Evolutionary conservation across 305 asterid species (phyloP).

Genomic region (Salvia sclarea): DNA sequence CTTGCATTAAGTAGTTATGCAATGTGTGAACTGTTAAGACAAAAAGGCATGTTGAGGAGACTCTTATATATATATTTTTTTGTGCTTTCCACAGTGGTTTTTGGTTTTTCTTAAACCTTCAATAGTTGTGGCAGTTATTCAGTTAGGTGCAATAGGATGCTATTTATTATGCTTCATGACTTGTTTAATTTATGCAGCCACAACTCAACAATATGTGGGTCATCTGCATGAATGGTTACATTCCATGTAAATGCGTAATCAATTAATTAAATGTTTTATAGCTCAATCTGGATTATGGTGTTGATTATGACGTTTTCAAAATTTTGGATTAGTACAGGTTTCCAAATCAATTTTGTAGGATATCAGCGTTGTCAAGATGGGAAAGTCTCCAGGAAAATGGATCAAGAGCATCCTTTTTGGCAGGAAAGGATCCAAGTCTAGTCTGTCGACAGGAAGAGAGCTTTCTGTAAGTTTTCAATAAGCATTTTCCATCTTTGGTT

Average conservation of each 20-base stretch:
- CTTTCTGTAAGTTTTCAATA: conserved; percentile 34
- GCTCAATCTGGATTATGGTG: conserved; percentile 5
- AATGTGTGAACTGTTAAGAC: not conserved
- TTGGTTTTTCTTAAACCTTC: not conserved
- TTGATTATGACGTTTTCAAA: not conserved
- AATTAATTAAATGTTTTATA: not conserved
- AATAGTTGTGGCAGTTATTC: not conserved
- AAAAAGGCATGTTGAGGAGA: not conserved
- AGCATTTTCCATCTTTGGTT: not conserved
- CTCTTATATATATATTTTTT: not conserved
- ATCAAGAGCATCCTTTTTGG: conserved; percentile 49
- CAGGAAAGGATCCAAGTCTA: conserved; percentile 45
- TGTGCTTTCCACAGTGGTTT: not conserved
- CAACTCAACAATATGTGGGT: not conserved
- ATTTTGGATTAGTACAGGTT: conserved; percentile 32
- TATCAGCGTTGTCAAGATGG: conserved; percentile 39
- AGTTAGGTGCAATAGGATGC: not conserved
- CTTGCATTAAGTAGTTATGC: not conserved
- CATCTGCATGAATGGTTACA: conserved; percentile 5
- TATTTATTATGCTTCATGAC: not conserved
- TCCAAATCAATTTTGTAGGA: conserved; percentile 14
- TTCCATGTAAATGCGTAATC: not conserved
- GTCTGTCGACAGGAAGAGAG: conserved; percentile 39
- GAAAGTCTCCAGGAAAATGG: conserved; percentile 73
- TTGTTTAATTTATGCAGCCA: not conserved